Evolutionary conservation across 768 basidiomycete genomes (phyloP).

Genomic region (Gyrodon lividus): DNA sequence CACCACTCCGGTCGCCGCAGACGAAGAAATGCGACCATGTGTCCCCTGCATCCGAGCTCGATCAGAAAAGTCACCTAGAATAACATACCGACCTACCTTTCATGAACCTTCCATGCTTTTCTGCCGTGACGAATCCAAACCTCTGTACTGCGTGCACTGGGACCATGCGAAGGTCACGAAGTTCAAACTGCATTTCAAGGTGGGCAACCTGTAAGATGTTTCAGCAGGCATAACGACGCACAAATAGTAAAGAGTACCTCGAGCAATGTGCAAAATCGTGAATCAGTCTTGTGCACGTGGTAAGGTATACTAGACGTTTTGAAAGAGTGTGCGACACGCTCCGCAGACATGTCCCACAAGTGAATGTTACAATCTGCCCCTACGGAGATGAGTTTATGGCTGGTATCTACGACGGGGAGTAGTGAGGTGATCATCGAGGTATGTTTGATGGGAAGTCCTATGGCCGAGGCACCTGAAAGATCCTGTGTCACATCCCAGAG

Average conservation of each 20-base stretch:
- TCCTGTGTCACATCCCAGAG: slow-evolving; percentile 43
- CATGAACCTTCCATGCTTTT: slow-evolving; percentile 42
- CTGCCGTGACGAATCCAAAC: slow-evolving; percentile 42
- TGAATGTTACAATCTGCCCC: slow-evolving; percentile 48
- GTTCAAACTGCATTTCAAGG: slow-evolving; percentile 51
- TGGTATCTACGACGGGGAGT: slow-evolving; percentile 42
- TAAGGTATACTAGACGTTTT: slow-evolving; percentile 44
- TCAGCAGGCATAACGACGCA: not conserved
- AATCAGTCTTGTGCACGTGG: slow-evolving; percentile 39
- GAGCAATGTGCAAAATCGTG: slow-evolving; percentile 41
- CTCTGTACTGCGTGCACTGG: slow-evolving; percentile 36
- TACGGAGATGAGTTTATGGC: slow-evolving; percentile 45
- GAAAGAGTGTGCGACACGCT: slow-evolving; percentile 40
- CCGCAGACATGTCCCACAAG: slow-evolving; percentile 47
- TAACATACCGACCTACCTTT: slow-evolving; percentile 38
- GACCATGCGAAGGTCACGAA: slow-evolving; percentile 45
- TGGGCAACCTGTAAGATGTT: slow-evolving; percentile 40
- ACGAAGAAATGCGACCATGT: slow-evolving; percentile 38
- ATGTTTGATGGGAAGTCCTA: slow-evolving; percentile 41
- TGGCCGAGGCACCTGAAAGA: slow-evolving; percentile 30
- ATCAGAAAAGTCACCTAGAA: slow-evolving; percentile 16
- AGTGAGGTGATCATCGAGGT: slow-evolving; percentile 43
- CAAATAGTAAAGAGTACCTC: slow-evolving; percentile 36
- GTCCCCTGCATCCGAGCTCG: slow-evolving; percentile 18
- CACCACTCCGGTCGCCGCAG: slow-evolving; percentile 43